Evolutionary conservation across 1,284 basidiomycete genomes (phyloP).

Genomic region (Fistulinella cinereoalba): DNA sequence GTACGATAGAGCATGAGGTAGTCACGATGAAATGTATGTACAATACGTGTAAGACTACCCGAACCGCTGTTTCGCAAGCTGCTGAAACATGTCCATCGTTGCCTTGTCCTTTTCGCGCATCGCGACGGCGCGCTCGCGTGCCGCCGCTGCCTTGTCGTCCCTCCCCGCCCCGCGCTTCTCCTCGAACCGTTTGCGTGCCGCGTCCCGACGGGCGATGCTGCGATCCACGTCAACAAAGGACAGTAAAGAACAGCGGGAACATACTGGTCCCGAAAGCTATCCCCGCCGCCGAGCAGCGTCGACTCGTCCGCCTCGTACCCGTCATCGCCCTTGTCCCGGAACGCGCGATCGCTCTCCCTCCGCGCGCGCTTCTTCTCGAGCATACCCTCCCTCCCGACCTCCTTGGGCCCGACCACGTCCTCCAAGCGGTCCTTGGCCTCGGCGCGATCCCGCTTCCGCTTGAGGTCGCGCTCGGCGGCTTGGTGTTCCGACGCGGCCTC

Average conservation of each 20-base stretch:
- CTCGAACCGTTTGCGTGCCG: conserved; percentile 53
- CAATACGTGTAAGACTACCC: conserved; percentile 40
- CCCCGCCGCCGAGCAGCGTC: conserved; percentile 68
- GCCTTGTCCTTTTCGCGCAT: conserved; percentile 71
- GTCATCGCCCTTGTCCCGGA: conserved; percentile 70
- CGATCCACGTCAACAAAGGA: conserved; percentile 10
- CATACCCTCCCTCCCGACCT: conserved; percentile 68
- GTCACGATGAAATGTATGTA: conserved; percentile 11
- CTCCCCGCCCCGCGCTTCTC: conserved; percentile 42
- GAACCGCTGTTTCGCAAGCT: conserved; percentile 71
- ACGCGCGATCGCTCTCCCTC: conserved; percentile 60
- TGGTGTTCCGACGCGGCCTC: conserved; percentile 52
- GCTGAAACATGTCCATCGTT: conserved; percentile 83
- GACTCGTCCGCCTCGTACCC: conserved; percentile 66
- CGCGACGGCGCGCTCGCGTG: conserved; percentile 53
- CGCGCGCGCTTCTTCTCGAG: conserved; percentile 71
- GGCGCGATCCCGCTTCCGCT: conserved; percentile 60
- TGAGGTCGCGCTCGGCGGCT: conserved; percentile 49
- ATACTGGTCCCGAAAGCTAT: conserved; percentile 69
- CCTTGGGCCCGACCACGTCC: conserved; percentile 70
- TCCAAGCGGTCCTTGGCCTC: conserved; percentile 69
- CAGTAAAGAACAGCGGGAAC: conserved; percentile 20
- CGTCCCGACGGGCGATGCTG: conserved; percentile 71
- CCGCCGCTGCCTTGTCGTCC: conserved; percentile 46
- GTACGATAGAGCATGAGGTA: conserved; percentile 1